Evolutionary conservation across 768 basidiomycete genomes (phyloP).

Genomic region (Rhizopogon vulgaris): DNA sequence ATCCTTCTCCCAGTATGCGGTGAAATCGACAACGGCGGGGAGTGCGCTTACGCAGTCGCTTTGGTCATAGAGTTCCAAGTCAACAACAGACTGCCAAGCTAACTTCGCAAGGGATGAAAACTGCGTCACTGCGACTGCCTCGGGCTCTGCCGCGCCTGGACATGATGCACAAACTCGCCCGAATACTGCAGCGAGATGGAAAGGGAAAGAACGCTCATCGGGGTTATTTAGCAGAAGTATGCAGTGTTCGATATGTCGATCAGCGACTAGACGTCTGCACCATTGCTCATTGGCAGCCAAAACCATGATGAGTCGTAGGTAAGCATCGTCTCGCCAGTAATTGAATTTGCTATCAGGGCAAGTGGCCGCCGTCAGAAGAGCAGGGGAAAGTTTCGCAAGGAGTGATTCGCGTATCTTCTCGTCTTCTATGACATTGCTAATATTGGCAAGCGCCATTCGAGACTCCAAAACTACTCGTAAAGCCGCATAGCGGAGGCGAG

Average conservation of each 20-base stretch:
- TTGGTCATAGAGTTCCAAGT: neutral
- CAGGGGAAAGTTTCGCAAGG: neutral
- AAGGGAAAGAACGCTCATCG: neutral
- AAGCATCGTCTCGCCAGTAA: neutral
- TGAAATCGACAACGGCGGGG: neutral
- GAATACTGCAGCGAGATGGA: neutral
- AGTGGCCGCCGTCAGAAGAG: neutral
- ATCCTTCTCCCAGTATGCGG: neutral
- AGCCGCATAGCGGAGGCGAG: conserved; percentile 1
- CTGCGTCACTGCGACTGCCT: neutral
- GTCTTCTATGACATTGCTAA: neutral
- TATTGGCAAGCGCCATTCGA: neutral
- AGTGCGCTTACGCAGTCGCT: neutral
- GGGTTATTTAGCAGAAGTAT: neutral
- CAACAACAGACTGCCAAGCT: neutral
- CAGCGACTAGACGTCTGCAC: neutral
- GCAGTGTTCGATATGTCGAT: neutral
- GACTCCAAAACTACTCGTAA: neutral
- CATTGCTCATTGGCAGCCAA: neutral
- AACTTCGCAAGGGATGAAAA: neutral
- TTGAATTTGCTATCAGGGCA: neutral
- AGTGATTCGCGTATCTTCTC: neutral
- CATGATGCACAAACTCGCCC: neutral
- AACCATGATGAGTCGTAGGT: neutral
- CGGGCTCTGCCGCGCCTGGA: neutral